Evolutionary conservation across 164 flowering plant species (phyloP).

Genomic region (Vitis labrusca): DNA sequence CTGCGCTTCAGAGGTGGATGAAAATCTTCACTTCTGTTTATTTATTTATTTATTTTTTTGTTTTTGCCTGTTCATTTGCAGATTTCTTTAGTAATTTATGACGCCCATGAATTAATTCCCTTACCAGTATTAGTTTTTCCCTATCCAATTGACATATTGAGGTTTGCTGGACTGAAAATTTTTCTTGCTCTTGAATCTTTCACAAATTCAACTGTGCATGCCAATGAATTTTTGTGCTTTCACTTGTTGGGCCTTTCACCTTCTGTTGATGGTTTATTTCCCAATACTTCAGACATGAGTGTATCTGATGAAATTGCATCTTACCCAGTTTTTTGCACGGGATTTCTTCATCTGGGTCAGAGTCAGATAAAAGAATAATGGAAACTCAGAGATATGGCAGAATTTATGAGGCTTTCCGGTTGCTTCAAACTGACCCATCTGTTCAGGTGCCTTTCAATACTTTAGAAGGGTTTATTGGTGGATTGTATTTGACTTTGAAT

Average conservation of each 20-base stretch:
- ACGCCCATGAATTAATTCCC: too few species aligned
- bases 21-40: not conserved
- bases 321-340: constrained; percentile 20
- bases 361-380: constrained; percentile 11
- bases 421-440: constrained; percentile 25
- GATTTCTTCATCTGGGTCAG: constrained; percentile 14
- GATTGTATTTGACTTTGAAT: too few species aligned
- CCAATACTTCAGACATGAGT: not conserved
- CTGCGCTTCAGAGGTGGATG: constrained; percentile 30
- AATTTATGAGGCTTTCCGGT: constrained; percentile 20
- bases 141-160: too few species aligned
- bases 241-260: too few species aligned
- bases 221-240: not conserved
- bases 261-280: not conserved
- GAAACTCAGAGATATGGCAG: constrained; percentile 15
- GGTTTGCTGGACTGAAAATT: not conserved
- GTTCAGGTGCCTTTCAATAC: constrained; percentile 27
- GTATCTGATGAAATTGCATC: constrained; percentile 1
- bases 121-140: too few species aligned
- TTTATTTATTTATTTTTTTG: not conserved
- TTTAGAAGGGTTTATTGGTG: too few species aligned
- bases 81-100: too few species aligned
- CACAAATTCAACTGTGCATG: not conserved
- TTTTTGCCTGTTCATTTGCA: not conserved
- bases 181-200: too few species aligned